A percentile compares a stretch with the other conserved stretches of the same genome.
These are phyloP conservation scores for Senna tora DNA, from an alignment of 306 rosid genomes.

Conservation along the genomic window DNA sequence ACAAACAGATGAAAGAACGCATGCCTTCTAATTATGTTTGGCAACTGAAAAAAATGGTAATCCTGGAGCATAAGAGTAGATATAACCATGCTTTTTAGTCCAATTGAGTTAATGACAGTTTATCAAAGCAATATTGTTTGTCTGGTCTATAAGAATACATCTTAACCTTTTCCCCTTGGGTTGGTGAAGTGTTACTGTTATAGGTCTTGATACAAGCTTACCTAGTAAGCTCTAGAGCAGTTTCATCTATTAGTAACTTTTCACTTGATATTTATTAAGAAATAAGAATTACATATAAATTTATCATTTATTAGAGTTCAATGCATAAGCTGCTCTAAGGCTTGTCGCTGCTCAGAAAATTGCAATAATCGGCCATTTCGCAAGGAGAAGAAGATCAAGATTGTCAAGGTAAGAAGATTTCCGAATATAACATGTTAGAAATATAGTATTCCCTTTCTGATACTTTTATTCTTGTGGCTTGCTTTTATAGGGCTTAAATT, in stretches of 20 bases:
- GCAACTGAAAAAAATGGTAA: neutral
- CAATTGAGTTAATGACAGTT: constrained; percentile 7
- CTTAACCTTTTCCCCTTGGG: neutral
- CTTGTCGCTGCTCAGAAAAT: constrained; percentile 77
- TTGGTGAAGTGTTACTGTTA: constrained; percentile 9
- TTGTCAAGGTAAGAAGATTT: constrained; percentile 69
- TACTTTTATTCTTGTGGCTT: neutral
- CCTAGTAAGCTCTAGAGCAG: neutral
- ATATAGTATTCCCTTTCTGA: neutral
- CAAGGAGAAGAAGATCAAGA: constrained; percentile 78
- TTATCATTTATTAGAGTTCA: constrained; percentile 66
- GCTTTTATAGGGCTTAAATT: neutral
- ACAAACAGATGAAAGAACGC: neutral
- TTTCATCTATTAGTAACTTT: constrained; percentile 12
- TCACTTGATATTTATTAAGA: neutral
- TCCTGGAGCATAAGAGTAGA: constrained; percentile 1
- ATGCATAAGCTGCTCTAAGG: constrained; percentile 96
- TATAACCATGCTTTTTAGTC: constrained; percentile 30
- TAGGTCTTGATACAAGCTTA: constrained; percentile 4
- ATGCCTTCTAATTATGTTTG: constrained; percentile 1
- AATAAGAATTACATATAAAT: neutral
- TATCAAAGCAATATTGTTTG: neutral
- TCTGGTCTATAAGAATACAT: neutral
- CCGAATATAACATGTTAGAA: neutral
- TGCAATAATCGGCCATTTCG: constrained; percentile 92